phyloP scores from a whole-genome alignment of 2,329 filamentous ascomycete genomes.

The Trichoderma sp. region DNA sequence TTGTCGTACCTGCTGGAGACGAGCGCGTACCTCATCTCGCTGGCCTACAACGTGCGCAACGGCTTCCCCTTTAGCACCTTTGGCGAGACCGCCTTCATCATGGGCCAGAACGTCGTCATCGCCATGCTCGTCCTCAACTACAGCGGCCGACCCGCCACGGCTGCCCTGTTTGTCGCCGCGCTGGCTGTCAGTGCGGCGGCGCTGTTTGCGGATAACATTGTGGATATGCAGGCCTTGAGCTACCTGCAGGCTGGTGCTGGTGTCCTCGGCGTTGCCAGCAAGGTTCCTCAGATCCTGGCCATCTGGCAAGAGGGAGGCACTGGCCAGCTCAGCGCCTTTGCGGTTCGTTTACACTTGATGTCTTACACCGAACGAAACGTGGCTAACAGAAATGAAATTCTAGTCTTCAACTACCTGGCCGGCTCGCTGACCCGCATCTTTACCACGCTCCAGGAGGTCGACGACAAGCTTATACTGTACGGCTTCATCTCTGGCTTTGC shows the following conservation, averaged over 20 bases:
- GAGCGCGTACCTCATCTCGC: slow-evolving; percentile 78
- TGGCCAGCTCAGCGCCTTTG: slow-evolving; percentile 94
- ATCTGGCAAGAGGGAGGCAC: slow-evolving; percentile 86
- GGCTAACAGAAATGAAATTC: background rate
- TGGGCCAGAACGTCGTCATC: slow-evolving; percentile 90
- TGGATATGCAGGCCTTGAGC: slow-evolving; percentile 67
- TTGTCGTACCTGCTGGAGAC: slow-evolving; percentile 93
- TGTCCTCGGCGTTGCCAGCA: slow-evolving; percentile 80
- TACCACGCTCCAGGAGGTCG: slow-evolving; percentile 95
- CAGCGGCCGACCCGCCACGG: slow-evolving; percentile 65
- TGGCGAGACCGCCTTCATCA: slow-evolving; percentile 90
- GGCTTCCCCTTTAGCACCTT: slow-evolving; percentile 95
- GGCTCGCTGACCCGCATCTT: slow-evolving; percentile 95
- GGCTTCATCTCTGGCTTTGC: slow-evolving; percentile 88
- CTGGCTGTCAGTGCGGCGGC: slow-evolving; percentile 69
- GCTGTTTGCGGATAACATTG: slow-evolving; percentile 66
- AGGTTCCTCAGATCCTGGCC: slow-evolving; percentile 88
- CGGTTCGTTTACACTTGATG: slow-evolving; percentile 51
- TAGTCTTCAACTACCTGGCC: slow-evolving; percentile 96
- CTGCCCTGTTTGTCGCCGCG: slow-evolving; percentile 76
- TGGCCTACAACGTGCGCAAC: slow-evolving; percentile 90
- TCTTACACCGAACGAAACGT: background rate
- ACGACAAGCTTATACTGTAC: slow-evolving; percentile 94
- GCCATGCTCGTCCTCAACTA: slow-evolving; percentile 84
- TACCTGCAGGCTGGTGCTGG: slow-evolving; percentile 85